Evolutionary conservation across 2,329 filamentous ascomycete genomes (phyloP), one percentile per base, ranked within the genome.

Genomic region (Lecanicillium sp.): DNA sequence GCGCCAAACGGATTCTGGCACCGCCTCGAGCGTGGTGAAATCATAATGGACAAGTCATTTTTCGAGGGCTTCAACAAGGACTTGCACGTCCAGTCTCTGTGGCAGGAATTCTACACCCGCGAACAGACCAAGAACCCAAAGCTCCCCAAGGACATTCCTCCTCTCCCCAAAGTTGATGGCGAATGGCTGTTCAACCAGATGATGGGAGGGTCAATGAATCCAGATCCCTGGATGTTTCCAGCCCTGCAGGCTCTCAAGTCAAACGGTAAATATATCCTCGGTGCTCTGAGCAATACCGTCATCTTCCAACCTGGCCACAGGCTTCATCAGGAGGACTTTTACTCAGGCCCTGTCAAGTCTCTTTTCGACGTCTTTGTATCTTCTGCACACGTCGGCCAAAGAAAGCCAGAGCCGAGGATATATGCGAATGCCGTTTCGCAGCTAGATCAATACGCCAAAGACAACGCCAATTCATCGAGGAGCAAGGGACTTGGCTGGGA

Each of bases 151-250:
- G 49, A 62, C 13, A 51, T 71, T 0, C 84, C 85, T 2, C 70
- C 78, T 0, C 56, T 88, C 1, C 90, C 90, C 0, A 59, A 67
- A 2, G 71, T 96, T 33, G 81, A 96, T 52, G 84, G 76, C 12
- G 79, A 87, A 55, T 78, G 66, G 61, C 68, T 98, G 19, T 95
- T 95, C 65, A 84, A 85, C 73, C 75, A 83, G 51, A 96, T 96
- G 89, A 95, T 96, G 87, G 63, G 69, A 4, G 63, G 72, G 11
- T 80, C 84, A 9, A 70, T 77, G 5, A 61, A 65, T 2, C 79
- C 84, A 1, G 90, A 98, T 56, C 87, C 86, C 4, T 85, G 83
- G 69, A 92, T 96, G 82, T 86, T 77, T 46, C 88, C 89, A 1
- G 89, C 89, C 2, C 65, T 96, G 29, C 64, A 78, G 52, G 76